Evolutionary conservation across 2,329 filamentous ascomycete species (phyloP).

Genomic region (Alternaria burnsii): DNA sequence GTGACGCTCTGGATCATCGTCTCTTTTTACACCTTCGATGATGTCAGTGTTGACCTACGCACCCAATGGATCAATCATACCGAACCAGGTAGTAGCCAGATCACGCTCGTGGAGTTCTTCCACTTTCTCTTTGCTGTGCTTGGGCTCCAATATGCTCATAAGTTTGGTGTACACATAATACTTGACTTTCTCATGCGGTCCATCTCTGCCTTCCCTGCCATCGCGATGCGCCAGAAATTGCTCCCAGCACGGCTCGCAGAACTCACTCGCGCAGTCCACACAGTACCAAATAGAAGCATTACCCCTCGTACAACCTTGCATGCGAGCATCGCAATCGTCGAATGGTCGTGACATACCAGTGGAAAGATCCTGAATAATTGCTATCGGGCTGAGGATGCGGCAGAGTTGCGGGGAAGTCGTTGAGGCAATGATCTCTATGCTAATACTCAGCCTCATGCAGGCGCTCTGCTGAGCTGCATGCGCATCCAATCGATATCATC

Average conservation of each 20-base stretch:
- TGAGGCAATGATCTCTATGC: background rate
- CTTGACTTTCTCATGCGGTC: conserved; percentile 23
- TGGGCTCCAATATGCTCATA: conserved; percentile 18
- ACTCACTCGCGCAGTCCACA: background rate
- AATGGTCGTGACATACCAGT: background rate
- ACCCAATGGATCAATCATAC: background rate
- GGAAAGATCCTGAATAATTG: too few species aligned
- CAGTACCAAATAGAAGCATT: background rate
- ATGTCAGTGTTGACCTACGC: background rate
- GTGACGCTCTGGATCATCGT: background rate
- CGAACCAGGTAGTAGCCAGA: conserved; percentile 34
- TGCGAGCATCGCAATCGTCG: background rate
- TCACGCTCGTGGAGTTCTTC: conserved; percentile 25
- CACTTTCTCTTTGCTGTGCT: background rate
- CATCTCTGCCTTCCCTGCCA: conserved; percentile 11
- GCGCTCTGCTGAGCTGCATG: background rate
- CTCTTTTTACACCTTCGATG: background rate
- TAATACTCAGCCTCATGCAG: background rate
- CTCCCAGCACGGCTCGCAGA: background rate
- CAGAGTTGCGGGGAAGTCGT: background rate
- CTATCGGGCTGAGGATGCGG: background rate
- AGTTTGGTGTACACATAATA: conserved; percentile 8
- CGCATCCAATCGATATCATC: background rate
- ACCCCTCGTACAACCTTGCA: background rate
- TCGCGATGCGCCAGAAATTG: background rate